Base-by-base conservation (phyloP, 768 basidiomycete species). In the Nidularia pulvinata region DNA sequence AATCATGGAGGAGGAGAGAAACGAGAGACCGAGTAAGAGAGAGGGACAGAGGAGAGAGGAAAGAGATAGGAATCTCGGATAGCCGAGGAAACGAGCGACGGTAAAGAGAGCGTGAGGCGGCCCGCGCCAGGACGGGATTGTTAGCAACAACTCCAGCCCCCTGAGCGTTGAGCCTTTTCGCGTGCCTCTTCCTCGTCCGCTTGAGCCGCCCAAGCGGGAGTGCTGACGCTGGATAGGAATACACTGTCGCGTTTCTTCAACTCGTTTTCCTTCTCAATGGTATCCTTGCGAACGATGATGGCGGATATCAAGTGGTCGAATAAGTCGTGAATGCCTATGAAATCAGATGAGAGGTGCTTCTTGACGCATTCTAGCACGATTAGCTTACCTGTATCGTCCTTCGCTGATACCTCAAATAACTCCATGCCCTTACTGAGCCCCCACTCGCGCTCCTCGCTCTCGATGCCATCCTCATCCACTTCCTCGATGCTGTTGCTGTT, bases 331-430 rank as follows among this genome's bases (percentile, higher is more conserved):
- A 97, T 89, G 51, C 94, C 94, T 95, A 53, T 16, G 54, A 34
- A 49, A 51, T n/a, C 47, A 49, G 39, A 48, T 11, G 52, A 47
- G 42, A 52, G 48, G 19, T 19, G 19, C 19, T 19, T 19, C 19
- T 19, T 19, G 19, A 19, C 19, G 19, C 19, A 19, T 19, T 19
- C 19, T 19, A 19, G 19, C 19, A 19, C 19, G 19, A 19, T 19
- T 1, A 49, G 73, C 84, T 57, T 56, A 94, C 93, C 94, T 33
- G 72, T 63, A 63, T 91, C 89, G 61, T 95, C 93, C 70, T 95
- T 95, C 50, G 95, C 89, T 44, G 92, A 95, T 16, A 96, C 92
- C 65, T 96, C 92, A 58, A 91, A 92, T 14, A 95, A 79, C 63
- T 90, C 89, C 85, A 95, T 92, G 56, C 85, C 89, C 65, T 88